Conservation (phyloP, 805 yeast species). For the Candida berthetii region DNA sequence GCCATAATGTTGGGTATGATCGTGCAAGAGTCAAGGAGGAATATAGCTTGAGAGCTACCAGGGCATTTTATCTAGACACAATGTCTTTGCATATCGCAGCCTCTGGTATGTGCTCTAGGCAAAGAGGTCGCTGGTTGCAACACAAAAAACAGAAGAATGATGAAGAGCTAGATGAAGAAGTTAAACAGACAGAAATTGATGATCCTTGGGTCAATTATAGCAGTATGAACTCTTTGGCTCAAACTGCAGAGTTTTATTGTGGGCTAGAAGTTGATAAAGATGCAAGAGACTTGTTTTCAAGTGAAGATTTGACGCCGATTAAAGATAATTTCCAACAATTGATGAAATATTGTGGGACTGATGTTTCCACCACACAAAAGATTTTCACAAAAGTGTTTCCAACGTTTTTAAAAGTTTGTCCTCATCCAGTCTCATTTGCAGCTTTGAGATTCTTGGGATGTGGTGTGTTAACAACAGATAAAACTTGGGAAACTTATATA, state of each 20-base stretch:
- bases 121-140: slow-evolving; percentile 71
- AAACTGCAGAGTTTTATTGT: slow-evolving; percentile 78
- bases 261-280: slow-evolving; percentile 59
- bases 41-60: slow-evolving; percentile 58
- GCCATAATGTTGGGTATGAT: slow-evolving; percentile 89
- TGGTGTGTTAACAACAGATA: slow-evolving; percentile 72
- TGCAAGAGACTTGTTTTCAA: slow-evolving; percentile 57
- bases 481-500: slow-evolving; percentile 70
- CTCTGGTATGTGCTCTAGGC: slow-evolving; percentile 90
- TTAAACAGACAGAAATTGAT: slow-evolving; percentile 29
- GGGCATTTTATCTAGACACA: slow-evolving; percentile 81
- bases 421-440: slow-evolving; percentile 93
- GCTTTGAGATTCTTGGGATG: slow-evolving; percentile 73
- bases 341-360: slow-evolving; percentile 79
- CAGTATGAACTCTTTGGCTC: slow-evolving; percentile 71
- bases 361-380: slow-evolving; percentile 68
- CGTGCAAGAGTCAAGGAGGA: slow-evolving; percentile 84
- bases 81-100: slow-evolving; percentile 90
- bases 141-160: slow-evolving; percentile 32
- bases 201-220: slow-evolving; percentile 86
- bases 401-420: slow-evolving; percentile 56
- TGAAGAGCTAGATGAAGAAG: slow-evolving; percentile 11
- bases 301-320: slow-evolving; percentile 47
- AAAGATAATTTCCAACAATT: slow-evolving; percentile 51
- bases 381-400: slow-evolving; percentile 71